Percentiles rank a stretch among this genome's conserved stretches.
phyloP scores from a whole-genome alignment of 2,329 filamentous ascomycete genomes.

The Trichoderma afroharzianum region DNA sequence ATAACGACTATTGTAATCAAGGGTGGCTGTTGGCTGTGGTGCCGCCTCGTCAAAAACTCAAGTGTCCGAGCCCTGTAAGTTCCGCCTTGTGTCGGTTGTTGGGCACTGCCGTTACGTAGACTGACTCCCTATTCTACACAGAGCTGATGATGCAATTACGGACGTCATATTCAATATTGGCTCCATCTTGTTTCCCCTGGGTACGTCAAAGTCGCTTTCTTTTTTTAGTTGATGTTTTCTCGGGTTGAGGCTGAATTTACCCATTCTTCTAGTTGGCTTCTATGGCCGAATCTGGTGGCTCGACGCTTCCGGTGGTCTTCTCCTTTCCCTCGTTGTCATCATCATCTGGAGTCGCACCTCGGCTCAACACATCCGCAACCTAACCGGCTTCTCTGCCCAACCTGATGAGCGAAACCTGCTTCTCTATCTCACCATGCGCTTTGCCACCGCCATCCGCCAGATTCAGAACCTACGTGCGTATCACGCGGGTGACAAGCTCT shows the following conservation, averaged over 20 bases:
- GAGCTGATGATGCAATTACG: slow-evolving; percentile 54
- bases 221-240: not conserved
- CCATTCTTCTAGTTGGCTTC: slow-evolving; percentile 57
- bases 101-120: not conserved
- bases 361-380: slow-evolving; percentile 72
- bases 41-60: slow-evolving; percentile 78
- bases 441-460: slow-evolving; percentile 80
- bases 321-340: slow-evolving; percentile 77
- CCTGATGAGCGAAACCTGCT: slow-evolving; percentile 81
- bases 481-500: slow-evolving; percentile 80
- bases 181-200: slow-evolving; percentile 79
- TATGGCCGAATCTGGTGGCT: slow-evolving; percentile 80
- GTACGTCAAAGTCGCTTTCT: slow-evolving; percentile 35
- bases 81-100: not conserved
- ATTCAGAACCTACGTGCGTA: slow-evolving; percentile 85
- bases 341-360: slow-evolving; percentile 74
- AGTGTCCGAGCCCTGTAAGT: slow-evolving; percentile 73
- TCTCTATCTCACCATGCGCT: slow-evolving; percentile 89
- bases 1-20: slow-evolving; percentile 77
- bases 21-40: slow-evolving; percentile 81
- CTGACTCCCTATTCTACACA: slow-evolving; percentile 23
- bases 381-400: slow-evolving; percentile 73
- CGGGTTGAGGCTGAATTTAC: not conserved
- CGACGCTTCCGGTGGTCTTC: slow-evolving; percentile 71
- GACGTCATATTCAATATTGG: slow-evolving; percentile 90